Evolutionary conservation across 2,329 filamentous ascomycete species (phyloP), one percentile per base, ranked within the genome.

Genomic region (Neoarthrinium moseri): DNA sequence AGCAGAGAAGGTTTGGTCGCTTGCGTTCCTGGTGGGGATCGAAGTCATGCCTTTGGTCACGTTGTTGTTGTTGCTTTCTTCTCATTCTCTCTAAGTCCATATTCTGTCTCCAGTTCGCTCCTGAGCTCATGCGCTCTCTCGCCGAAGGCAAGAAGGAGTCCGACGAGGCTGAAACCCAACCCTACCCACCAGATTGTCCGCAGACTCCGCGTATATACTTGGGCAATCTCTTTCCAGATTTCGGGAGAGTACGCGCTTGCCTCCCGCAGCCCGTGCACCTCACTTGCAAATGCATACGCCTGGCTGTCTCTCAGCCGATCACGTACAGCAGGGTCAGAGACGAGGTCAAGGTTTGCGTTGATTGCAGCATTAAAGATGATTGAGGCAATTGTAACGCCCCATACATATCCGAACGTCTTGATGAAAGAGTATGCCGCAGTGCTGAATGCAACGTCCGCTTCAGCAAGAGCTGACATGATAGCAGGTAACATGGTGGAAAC

Each of bases 321-420:
- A 21, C 35, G 35, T 8, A 38, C 18, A 15, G 22, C 22, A 6
- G 35, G 2, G 21, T 38, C n/a, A 4, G 35, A 38, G 6, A 38
- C 22, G 2, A 21, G 18, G 10, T 15, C 12, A 2, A 38, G 12
- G 13, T 38, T 38, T 8, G 18, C 17, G 22, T 38, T 21, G 21
- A 38, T 15, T 17, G 22, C 35, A n/a, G 35, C 35, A 7, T 57
- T 57, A 51, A 73, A 70, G 26, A 71, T 60, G 1, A 62, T 58
- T 0, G 59, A 62, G 0, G 65, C 65, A 6, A 75, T 63, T 0
- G 67, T 63, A 1, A 73, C 65, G n/a, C 71, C 71, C 48, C 72
- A 64, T 5, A 71, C 63, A 21, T 61, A 56, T 0, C 72, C 72
- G 17, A 41, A 41, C 7, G 17, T 41, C 8, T 20, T n/a, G 11